Conservation (phyloP, 768 basidiomycete genomes). For the Leucosporidium scottii region DNA sequence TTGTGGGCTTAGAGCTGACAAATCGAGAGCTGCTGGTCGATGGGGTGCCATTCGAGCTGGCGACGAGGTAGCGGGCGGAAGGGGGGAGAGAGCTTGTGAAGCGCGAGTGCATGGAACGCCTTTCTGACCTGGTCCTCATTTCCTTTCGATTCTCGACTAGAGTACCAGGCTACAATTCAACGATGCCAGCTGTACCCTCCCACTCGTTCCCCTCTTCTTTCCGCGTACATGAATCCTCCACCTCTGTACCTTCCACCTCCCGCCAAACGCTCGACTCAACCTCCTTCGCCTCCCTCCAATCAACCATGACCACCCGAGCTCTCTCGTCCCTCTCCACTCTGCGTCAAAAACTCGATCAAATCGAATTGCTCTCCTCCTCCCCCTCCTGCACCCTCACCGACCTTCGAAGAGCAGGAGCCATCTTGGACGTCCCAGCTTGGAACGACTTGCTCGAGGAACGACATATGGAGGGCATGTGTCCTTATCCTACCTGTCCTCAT, state of each 20-base stretch:
- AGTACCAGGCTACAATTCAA: too few species aligned
- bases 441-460: neutral
- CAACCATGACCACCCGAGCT: neutral
- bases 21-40: neutral
- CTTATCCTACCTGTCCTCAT: neutral
- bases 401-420: neutral
- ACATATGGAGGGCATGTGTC: neutral
- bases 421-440: neutral
- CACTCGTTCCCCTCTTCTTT: neutral
- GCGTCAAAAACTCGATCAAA: neutral
- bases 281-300: neutral
- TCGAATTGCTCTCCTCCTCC: neutral
- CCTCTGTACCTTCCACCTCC: neutral
- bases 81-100: neutral
- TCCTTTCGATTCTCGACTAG: neutral
- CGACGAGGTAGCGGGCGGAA: neutral
- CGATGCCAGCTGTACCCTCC: neutral
- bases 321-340: neutral
- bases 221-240: neutral
- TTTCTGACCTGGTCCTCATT: too few species aligned
- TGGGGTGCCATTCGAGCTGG: neutral
- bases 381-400: neutral
- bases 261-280: neutral
- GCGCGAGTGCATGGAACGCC: neutral
- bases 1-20: neutral